A percentile compares a stretch with the other conserved stretches of the same genome.
Conservation (phyloP, 2,329 filamentous ascomycete species). For the Lachnellula cervina region DNA sequence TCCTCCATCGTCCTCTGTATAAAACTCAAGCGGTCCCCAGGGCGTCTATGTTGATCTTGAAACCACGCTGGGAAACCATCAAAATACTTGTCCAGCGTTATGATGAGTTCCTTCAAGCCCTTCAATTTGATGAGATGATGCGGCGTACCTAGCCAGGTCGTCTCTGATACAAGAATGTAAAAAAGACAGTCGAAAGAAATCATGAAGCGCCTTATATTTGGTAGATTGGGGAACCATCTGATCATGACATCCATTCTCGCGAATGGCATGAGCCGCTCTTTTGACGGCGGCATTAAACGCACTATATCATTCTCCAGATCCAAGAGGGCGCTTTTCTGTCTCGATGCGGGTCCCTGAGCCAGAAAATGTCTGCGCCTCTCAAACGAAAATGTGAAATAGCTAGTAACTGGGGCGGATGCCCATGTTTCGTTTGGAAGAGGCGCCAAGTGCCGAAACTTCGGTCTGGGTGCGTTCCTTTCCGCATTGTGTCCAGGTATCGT, state of each 20-base stretch:
- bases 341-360: not conserved
- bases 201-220: not conserved
- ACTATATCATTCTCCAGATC: not conserved
- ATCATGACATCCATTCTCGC: not conserved
- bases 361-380: not conserved
- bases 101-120: not conserved
- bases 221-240: not conserved
- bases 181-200: not conserved
- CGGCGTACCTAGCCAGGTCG: not conserved
- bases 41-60: too few relatives aligned
- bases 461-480: not conserved
- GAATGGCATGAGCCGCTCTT: not conserved
- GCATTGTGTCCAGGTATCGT: not conserved
- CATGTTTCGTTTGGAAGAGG: not conserved
- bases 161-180: not conserved
- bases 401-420: not conserved
- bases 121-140: not conserved
- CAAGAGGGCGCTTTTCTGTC: not conserved
- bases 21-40: too few relatives aligned
- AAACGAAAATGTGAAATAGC: too few relatives aligned
- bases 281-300: not conserved
- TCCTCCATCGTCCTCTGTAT: not conserved
- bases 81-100: not conserved
- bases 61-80: too few relatives aligned
- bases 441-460: not conserved